These are phyloP conservation scores for Hanseniaspora valbyensis DNA, from an alignment of 805 yeast genomes.

Conservation along the genomic window DNA sequence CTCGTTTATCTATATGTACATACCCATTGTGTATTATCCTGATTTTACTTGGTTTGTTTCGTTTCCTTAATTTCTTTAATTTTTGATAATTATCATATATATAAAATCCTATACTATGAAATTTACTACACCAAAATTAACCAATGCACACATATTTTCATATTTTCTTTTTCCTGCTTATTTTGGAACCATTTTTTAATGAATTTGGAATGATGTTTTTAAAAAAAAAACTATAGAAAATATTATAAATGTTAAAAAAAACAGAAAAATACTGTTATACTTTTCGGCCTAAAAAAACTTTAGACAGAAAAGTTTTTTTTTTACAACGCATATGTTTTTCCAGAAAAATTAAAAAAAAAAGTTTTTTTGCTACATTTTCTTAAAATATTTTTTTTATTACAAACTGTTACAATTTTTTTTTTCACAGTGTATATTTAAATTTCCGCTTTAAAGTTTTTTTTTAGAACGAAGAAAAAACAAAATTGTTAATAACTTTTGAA, in stretches of 20 bases:
- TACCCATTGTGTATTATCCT: slow-evolving; percentile 10
- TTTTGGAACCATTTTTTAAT: no score
- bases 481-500: background rate
- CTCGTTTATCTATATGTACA: background rate
- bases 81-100: background rate
- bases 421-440: no score
- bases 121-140: background rate
- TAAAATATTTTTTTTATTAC: background rate
- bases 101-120: background rate
- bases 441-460: background rate
- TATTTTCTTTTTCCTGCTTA: no score
- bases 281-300: background rate
- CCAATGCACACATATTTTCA: no score
- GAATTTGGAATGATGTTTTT: no score
- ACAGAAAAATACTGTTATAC: no score
- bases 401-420: background rate
- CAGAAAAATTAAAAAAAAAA: no score
- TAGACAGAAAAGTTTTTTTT: background rate
- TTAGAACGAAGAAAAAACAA: background rate
- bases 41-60: slow-evolving; percentile 3
- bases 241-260: background rate
- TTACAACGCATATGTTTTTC: background rate
- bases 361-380: background rate
- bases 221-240: background rate
- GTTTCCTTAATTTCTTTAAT: background rate